phyloP scores from a whole-genome alignment of 106 monocot species.

The Dioscorea zingiberensis region DNA sequence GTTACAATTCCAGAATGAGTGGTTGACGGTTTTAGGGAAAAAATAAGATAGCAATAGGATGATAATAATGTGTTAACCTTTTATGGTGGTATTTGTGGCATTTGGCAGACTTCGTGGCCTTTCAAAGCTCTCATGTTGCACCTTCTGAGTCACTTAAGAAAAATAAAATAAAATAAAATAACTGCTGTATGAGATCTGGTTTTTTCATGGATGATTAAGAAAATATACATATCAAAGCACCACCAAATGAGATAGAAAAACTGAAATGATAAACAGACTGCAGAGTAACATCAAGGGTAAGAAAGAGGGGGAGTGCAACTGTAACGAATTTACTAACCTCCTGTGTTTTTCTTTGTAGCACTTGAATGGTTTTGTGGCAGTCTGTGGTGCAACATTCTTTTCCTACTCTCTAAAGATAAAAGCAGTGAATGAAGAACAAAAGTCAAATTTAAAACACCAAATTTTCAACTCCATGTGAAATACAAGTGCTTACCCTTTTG shows the following conservation, averaged over 20 bases:
- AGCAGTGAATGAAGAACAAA: neutral
- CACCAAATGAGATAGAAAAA: no score
- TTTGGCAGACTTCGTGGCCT: constrained; percentile 2
- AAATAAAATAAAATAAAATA: neutral
- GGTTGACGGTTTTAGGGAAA: no score
- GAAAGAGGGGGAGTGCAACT: no score
- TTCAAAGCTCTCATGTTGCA: neutral
- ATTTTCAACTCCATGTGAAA: no score
- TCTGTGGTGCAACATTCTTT: constrained; percentile 2
- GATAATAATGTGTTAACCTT: neutral
- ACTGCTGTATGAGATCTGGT: no score
- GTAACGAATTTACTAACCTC: constrained; percentile 6
- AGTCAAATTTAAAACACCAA: no score
- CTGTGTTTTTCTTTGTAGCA: neutral
- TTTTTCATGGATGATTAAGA: no score
- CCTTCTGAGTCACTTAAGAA: constrained; percentile 2
- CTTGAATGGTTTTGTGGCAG: constrained; percentile 2
- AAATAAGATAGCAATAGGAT: no score
- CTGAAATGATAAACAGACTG: no score
- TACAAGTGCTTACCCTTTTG: constrained; percentile 5
- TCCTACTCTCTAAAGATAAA: constrained; percentile 8
- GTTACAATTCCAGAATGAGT: no score
- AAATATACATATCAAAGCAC: no score
- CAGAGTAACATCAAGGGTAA: no score
- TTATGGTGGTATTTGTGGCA: neutral